phyloP scores from a whole-genome alignment of 2,329 filamentous ascomycete species.

The Alternaria arbusti region DNA sequence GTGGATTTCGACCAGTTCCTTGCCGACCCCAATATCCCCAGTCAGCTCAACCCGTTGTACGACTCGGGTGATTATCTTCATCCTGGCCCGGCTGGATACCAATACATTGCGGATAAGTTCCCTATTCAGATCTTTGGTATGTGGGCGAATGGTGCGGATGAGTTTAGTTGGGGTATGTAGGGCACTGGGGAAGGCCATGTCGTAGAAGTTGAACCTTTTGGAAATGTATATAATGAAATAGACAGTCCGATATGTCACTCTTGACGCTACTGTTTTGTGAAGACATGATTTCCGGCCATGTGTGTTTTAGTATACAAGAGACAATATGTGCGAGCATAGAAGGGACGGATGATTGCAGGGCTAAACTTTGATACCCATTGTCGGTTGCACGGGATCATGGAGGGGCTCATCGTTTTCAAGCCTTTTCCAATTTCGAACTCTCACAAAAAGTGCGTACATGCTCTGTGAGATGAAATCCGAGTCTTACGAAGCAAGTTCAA shows the following conservation, averaged over 20 bases:
- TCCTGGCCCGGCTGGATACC: constrained; percentile 65
- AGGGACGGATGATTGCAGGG: not conserved
- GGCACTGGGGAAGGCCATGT: not conserved
- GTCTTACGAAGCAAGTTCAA: too few species aligned
- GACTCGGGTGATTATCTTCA: constrained; percentile 71
- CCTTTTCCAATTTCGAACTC: not conserved
- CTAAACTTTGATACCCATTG: not conserved
- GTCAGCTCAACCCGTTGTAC: constrained; percentile 57
- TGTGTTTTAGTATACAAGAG: not conserved
- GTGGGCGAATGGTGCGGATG: constrained; percentile 28
- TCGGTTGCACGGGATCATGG: not conserved
- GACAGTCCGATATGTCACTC: not conserved
- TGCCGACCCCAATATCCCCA: constrained; percentile 57
- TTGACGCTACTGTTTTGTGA: not conserved
- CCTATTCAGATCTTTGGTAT: constrained; percentile 60
- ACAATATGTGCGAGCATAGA: not conserved
- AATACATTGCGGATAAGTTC: constrained; percentile 65
- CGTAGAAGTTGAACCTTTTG: not conserved
- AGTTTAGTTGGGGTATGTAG: constrained; percentile 11
- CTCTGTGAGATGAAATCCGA: not conserved
- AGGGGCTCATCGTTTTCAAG: not conserved
- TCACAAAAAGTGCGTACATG: not conserved
- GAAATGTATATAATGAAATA: not conserved
- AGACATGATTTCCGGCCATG: not conserved
- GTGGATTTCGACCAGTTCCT: constrained; percentile 68